A percentile compares a stretch with the other conserved stretches of the same genome.
Conservation (phyloP, 2,329 filamentous ascomycete species). For the Cladorrhinum sp. region DNA sequence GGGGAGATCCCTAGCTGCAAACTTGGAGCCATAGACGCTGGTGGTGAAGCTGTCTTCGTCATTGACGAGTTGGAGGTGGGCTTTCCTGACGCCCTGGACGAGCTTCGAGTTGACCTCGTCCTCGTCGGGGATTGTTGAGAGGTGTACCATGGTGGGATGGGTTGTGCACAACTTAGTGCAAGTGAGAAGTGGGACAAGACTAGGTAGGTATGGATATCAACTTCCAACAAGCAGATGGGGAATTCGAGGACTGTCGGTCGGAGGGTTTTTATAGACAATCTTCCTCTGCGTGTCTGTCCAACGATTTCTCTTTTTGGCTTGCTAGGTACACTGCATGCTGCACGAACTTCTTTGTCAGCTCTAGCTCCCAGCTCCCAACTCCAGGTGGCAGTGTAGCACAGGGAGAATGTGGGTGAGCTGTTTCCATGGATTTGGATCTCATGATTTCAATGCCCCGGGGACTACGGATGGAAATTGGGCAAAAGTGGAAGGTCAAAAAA, state of each 20-base stretch:
- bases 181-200: too few relatives aligned
- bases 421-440: conserved; percentile 14
- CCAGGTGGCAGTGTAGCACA: background rate
- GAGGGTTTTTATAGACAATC: conserved; percentile 3
- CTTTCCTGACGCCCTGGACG: conserved; percentile 39
- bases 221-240: background rate
- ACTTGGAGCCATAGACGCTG: conserved; percentile 84
- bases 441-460: conserved; percentile 11
- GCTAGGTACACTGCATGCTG: background rate
- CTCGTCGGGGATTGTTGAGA: conserved; percentile 41
- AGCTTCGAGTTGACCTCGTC: conserved; percentile 31
- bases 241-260: background rate
- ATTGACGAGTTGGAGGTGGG: conserved; percentile 47
- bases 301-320: background rate
- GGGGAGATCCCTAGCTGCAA: conserved; percentile 77
- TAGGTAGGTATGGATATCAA: background rate
- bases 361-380: background rate
- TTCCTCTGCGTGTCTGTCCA: too few relatives aligned
- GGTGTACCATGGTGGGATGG: conserved; percentile 51
- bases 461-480: conserved; percentile 11
- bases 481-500: background rate
- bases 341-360: conserved; percentile 4
- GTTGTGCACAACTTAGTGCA: too few relatives aligned
- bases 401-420: conserved; percentile 10
- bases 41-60: conserved; percentile 63